Base-by-base conservation (phyloP, 2,329 filamentous ascomycete genomes). In the Phyllosticta citribraziliensis region DNA sequence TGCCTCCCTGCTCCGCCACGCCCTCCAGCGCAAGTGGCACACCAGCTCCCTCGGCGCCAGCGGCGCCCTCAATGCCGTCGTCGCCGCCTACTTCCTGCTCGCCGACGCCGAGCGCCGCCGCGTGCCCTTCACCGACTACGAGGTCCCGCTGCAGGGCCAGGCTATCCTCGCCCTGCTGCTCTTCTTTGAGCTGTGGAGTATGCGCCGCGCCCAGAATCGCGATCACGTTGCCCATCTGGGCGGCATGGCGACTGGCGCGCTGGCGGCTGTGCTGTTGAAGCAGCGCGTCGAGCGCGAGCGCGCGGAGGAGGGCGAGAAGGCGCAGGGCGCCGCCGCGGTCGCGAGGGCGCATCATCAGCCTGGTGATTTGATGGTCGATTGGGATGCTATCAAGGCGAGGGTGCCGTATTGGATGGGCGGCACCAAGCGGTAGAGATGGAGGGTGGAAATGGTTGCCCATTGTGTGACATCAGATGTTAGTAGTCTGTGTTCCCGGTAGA, bases 161-260 rank as follows among this genome's bases (percentile, higher is more conserved):
- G 40, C 40, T 17, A 47, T 47, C 17, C 17, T 47, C 3, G 40
- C 40, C 6, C 6, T 47, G 14, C 14, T 47, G 6, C 14, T 47
- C 2, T 5, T 47, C 2, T 47, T 47, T 1, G 64, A 65, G 5
- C 52, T 64, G 65, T 65, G 64, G 63, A 65, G 62, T 17, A 55
- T 65, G 61, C 65, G 66, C 12, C 40, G 40, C 17, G 40, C 5
- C 12, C 6, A 8, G 5, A 47, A 47, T n/a, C 40, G 9, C 65
- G 72, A 74, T 52, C 70, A 74, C 66, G 70, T 70, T 0, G 70
- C 69, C 63, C 72, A 74, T 68, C 69, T 74, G 63, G 72, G 71
- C 0, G 72, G 72, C 10, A 68, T 72, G 61, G 14, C 65, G 4
- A 66, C 68, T 0, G 72, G 72, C 0, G 63, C 68, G 1, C 57